Percentiles rank a stretch among this genome's conserved stretches.
phyloP scores from a whole-genome alignment of 2,329 filamentous ascomycete genomes.

The Cadophora gregata region DNA sequence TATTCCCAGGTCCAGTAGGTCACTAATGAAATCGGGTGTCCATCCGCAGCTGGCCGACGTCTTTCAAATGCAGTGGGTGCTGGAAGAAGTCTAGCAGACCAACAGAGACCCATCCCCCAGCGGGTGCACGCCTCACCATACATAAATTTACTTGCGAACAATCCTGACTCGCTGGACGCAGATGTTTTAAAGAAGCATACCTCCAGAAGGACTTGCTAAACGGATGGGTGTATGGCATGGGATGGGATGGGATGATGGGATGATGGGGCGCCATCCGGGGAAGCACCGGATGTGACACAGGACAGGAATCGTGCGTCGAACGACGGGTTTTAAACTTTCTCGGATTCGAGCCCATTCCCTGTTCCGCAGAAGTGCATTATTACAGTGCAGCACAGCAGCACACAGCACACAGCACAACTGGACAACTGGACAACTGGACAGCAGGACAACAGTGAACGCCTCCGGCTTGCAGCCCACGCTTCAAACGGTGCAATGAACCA shows the following conservation, averaged over 20 bases:
- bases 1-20: background rate
- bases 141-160: background rate
- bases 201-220: background rate
- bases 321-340: background rate
- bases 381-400: too few relatives aligned
- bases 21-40: background rate
- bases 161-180: background rate
- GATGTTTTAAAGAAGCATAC: background rate
- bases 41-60: background rate
- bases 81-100: background rate
- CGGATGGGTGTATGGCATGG: too few relatives aligned
- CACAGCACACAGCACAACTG: too few relatives aligned
- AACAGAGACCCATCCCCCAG: background rate
- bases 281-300: background rate
- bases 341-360: background rate
- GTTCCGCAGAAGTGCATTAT: background rate
- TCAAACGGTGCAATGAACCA: constrained; percentile 1
- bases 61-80: background rate
- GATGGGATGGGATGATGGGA: background rate
- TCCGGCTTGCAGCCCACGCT: background rate
- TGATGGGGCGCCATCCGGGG: background rate
- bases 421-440: too few relatives aligned
- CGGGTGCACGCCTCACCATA: background rate
- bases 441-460: too few relatives aligned
- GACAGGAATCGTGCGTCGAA: background rate